Evolutionary conservation across 192 early-diverging fungal genomes (phyloP).

Genomic region (Cetraspora pellucida): DNA sequence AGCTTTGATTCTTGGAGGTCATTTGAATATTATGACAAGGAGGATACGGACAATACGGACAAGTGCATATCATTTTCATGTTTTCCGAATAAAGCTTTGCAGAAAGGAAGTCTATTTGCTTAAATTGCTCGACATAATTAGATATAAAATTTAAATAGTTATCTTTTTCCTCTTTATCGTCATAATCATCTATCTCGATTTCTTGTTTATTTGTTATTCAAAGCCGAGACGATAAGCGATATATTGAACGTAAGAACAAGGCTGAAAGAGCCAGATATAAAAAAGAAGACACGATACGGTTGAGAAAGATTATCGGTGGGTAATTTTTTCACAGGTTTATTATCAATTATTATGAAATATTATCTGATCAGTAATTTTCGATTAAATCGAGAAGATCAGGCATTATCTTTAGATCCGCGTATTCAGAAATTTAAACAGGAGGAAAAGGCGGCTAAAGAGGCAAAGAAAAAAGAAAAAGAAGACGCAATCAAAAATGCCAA

Average conservation of each 20-base stretch:
- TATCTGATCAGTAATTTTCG: neutral
- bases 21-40: constrained; percentile 98
- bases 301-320: constrained; percentile 76
- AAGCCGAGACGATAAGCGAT: constrained; percentile 93
- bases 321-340: neutral
- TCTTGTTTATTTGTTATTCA: constrained; percentile 27
- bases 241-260: constrained; percentile 93
- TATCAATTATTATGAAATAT: neutral
- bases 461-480: constrained; percentile 88
- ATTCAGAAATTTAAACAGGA: constrained; percentile 87
- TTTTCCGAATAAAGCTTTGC: no score
- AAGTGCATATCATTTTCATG: constrained; percentile 44
- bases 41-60: constrained; percentile 84
- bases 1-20: constrained; percentile 96
- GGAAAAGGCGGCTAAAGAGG: constrained; percentile 87
- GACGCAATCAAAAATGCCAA: constrained; percentile 63
- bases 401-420: constrained; percentile 85
- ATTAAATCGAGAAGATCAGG: constrained; percentile 52
- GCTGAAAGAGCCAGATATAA: constrained; percentile 88
- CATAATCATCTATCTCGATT: constrained; percentile 1
- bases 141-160: constrained; percentile 12
- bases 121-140: neutral
- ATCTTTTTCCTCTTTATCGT: neutral
- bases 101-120: no score
- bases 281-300: constrained; percentile 95